phyloP scores from a whole-genome alignment of 495 filamentous ascomycete species.

The Penicillium atrosanguineum region DNA sequence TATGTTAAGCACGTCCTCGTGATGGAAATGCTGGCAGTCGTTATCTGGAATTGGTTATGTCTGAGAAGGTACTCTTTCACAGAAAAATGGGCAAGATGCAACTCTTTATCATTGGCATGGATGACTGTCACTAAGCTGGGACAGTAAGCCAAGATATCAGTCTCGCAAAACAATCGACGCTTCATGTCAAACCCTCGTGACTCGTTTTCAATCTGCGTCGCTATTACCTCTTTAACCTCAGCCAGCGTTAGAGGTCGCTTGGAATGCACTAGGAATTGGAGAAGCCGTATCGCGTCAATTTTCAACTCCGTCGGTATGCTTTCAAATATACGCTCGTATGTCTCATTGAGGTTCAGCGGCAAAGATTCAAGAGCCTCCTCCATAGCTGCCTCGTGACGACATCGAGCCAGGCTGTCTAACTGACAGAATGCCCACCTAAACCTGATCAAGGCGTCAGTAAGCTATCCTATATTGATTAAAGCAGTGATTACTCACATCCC shows the following conservation, averaged over 20 bases:
- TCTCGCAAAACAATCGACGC: slow-evolving; percentile 19
- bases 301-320: slow-evolving; percentile 22
- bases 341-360: slow-evolving; percentile 35
- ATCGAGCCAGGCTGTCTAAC: slow-evolving; percentile 33
- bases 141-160: slow-evolving; percentile 19
- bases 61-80: slow-evolving; percentile 22
- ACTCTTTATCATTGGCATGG: slow-evolving; percentile 7
- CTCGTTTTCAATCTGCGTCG: slow-evolving; percentile 10
- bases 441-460: slow-evolving; percentile 23
- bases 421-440: slow-evolving; percentile 42
- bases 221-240: slow-evolving; percentile 25
- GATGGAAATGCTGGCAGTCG: slow-evolving; percentile 19
- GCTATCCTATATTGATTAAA: slow-evolving; percentile 8
- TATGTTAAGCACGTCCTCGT: slow-evolving; percentile 26
- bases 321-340: slow-evolving; percentile 34
- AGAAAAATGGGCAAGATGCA: slow-evolving; percentile 29
- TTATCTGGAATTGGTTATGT: neutral
- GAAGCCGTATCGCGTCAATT: slow-evolving; percentile 20
- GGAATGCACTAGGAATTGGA: slow-evolving; percentile 23
- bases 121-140: slow-evolving; percentile 12
- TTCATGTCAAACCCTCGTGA: slow-evolving; percentile 11
- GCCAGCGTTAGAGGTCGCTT: slow-evolving; percentile 17
- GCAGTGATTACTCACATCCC: slow-evolving; percentile 32
- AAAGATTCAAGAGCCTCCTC: slow-evolving; percentile 28
- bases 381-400: slow-evolving; percentile 17